Evolutionary conservation across 2,329 filamentous ascomycete species (phyloP).

Genomic region (Dactylellina haptotyla): DNA sequence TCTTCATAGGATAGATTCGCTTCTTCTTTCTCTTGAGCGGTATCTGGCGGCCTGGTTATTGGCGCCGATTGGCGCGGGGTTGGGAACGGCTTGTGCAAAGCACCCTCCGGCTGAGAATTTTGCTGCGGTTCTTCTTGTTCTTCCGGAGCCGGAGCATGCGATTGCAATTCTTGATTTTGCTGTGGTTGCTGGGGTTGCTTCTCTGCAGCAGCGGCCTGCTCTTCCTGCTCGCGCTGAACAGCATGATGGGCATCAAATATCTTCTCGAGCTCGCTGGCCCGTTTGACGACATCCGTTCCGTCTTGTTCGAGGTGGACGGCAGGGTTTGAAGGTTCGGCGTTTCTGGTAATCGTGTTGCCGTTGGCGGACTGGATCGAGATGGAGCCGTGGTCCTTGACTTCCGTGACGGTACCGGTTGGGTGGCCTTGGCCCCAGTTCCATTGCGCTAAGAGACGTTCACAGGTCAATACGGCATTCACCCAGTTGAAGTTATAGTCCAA

Average conservation of each 20-base stretch:
- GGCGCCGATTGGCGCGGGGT: conserved; percentile 22
- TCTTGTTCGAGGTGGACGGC: conserved; percentile 70
- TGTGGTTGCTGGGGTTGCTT: not conserved
- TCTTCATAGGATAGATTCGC: conserved; percentile 26
- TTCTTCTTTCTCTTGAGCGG: conserved; percentile 19
- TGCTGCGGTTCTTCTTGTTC: not conserved
- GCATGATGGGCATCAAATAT: not conserved
- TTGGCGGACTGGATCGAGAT: conserved; percentile 69
- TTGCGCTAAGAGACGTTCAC: conserved; percentile 65
- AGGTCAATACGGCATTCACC: too few species aligned
- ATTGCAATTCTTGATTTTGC: too few species aligned
- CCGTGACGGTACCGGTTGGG: conserved; percentile 69
- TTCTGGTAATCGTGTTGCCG: conserved; percentile 74
- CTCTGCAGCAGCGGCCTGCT: not conserved
- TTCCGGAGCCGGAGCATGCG: too few species aligned
- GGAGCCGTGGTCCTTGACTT: conserved; percentile 69
- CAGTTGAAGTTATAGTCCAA: too few species aligned
- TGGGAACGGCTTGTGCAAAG: conserved; percentile 7
- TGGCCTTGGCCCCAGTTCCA: conserved; percentile 71
- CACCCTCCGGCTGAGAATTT: not conserved
- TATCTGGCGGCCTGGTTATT: conserved; percentile 18
- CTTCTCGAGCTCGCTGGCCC: conserved; percentile 67
- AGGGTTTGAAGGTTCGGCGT: conserved; percentile 70
- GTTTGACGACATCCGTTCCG: conserved; percentile 69
- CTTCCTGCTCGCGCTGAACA: not conserved